phyloP scores from a whole-genome alignment of 1,284 basidiomycete species.

The Phaffia rhodozyma region DNA sequence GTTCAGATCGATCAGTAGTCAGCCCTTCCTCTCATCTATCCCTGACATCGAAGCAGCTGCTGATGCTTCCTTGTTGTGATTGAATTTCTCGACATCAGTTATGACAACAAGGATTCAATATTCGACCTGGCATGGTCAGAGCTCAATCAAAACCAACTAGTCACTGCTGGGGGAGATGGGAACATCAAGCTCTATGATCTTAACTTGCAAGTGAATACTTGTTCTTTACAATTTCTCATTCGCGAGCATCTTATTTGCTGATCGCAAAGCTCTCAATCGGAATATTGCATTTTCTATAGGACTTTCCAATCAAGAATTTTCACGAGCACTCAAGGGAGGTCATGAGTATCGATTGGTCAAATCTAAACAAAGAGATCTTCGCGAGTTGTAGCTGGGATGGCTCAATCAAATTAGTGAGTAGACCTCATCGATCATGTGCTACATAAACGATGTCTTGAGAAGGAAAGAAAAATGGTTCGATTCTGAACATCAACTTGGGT shows the following conservation, averaged over 20 bases:
- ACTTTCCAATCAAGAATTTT: constrained; percentile 70
- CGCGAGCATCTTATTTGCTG: too few species aligned
- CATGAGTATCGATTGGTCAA: constrained; percentile 95
- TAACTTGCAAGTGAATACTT: constrained; percentile 57
- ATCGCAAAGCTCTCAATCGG: too few species aligned
- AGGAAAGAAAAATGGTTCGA: background rate
- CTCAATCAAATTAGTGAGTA: constrained; percentile 66
- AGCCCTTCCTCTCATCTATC: constrained; percentile 23
- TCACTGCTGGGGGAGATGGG: constrained; percentile 35
- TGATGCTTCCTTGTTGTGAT: background rate
- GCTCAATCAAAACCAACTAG: constrained; percentile 60
- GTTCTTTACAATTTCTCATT: too few species aligned
- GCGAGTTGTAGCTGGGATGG: constrained; percentile 88
- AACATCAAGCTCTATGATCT: constrained; percentile 69
- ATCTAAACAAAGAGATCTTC: constrained; percentile 81
- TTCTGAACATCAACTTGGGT: background rate
- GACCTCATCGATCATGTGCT: background rate
- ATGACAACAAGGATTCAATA: constrained; percentile 85
- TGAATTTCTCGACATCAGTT: constrained; percentile 41
- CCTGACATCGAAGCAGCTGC: constrained; percentile 6
- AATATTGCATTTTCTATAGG: constrained; percentile 18
- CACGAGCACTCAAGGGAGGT: constrained; percentile 87
- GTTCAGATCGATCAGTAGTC: constrained; percentile 55
- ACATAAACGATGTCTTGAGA: background rate
- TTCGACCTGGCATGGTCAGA: constrained; percentile 91